A percentile compares a stretch with the other conserved stretches of the same genome.
Evolutionary conservation across 805 yeast genomes (phyloP).

Genomic region (Saccharomycopsis malanga): DNA sequence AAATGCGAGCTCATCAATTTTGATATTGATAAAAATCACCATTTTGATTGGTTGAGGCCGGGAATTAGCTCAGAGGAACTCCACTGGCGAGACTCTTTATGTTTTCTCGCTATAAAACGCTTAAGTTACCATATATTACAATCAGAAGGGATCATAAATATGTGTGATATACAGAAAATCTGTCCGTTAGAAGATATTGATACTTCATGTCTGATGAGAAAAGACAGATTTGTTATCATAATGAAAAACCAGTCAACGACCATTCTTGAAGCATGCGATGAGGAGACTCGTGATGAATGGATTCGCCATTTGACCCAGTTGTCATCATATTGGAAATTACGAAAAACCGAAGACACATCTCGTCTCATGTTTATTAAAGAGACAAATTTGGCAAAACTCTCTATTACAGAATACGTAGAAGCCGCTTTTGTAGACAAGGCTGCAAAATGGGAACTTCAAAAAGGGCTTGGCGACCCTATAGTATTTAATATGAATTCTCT

Average conservation of each 20-base stretch:
- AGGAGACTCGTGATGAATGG: constrained; percentile 57
- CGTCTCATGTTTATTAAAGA: constrained; percentile 34
- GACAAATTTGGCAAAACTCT: constrained; percentile 40
- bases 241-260: constrained; percentile 40
- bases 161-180: constrained; percentile 38
- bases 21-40: constrained; percentile 22
- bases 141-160: constrained; percentile 56
- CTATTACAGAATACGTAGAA: constrained; percentile 51
- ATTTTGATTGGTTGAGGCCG: constrained; percentile 47
- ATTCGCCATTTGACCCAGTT: constrained; percentile 40
- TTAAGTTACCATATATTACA: constrained; percentile 46
- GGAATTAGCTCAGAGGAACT: constrained; percentile 34
- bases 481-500: constrained; percentile 50
- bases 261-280: constrained; percentile 50
- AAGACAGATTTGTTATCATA: constrained; percentile 38
- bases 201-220: too few relatives aligned
- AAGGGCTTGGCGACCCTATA: constrained; percentile 45
- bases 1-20: constrained; percentile 20
- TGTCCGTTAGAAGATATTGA: constrained; percentile 34
- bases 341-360: constrained; percentile 36
- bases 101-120: constrained; percentile 61
- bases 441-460: constrained; percentile 48
- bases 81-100: constrained; percentile 44
- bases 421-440: constrained; percentile 40
- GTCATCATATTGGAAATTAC: constrained; percentile 51